phyloP scores from a whole-genome alignment of 768 basidiomycete genomes.

The Russula emetica region DNA sequence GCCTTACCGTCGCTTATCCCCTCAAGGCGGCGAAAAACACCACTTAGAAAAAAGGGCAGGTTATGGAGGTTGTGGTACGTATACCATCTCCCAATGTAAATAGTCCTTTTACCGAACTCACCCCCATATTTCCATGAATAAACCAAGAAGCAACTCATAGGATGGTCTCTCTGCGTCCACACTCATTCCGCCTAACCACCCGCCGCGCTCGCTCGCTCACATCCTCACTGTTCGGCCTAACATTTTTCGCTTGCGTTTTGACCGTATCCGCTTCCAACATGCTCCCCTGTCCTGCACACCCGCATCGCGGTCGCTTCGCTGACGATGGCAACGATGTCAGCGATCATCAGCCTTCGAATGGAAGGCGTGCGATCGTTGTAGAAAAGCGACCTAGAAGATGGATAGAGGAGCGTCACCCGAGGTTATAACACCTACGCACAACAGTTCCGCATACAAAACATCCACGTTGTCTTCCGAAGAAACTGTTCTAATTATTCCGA shows the following conservation, averaged over 20 bases:
- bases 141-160: constrained; percentile 35
- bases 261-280: constrained; percentile 79
- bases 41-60: neutral
- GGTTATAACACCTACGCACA: neutral
- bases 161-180: constrained; percentile 54
- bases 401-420: constrained; percentile 66
- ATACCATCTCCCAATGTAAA: neutral
- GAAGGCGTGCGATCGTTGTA: constrained; percentile 37
- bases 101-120: neutral
- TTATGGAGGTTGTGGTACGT: constrained; percentile 16
- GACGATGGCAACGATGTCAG: constrained; percentile 47
- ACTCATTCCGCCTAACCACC: constrained; percentile 48
- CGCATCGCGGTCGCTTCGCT: no score
- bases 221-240: constrained; percentile 74
- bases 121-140: neutral
- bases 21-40: neutral
- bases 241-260: constrained; percentile 70
- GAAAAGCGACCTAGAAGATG: constrained; percentile 69
- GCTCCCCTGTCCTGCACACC: constrained; percentile 74
- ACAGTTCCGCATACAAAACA: neutral
- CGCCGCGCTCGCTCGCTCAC: constrained; percentile 65
- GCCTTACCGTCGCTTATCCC: neutral
- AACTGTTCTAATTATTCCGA: neutral
- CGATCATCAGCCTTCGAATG: constrained; percentile 29
- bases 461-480: neutral